Evolutionary conservation across 164 flowering plant species (phyloP).

Genomic region (Paratinospora sagittata): DNA sequence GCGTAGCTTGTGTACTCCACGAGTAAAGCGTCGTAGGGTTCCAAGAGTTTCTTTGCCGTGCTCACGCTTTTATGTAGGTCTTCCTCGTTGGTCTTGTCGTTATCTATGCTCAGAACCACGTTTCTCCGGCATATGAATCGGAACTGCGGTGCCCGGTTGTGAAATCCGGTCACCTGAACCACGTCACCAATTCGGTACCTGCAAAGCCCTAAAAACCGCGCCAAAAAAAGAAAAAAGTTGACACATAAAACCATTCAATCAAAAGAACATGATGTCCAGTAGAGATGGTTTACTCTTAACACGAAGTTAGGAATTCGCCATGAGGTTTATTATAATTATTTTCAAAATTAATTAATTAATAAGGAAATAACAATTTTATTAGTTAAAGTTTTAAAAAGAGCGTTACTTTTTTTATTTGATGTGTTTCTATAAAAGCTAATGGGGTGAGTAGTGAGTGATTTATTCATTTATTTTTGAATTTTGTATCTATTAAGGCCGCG

Average conservation of each 20-base stretch:
- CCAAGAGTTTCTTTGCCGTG: slow-evolving; percentile 46
- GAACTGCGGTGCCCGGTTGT: slow-evolving; percentile 76
- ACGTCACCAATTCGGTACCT: slow-evolving; percentile 78
- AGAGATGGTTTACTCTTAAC: too few species aligned
- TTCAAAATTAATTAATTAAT: too few species aligned
- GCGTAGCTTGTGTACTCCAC: slow-evolving; percentile 85
- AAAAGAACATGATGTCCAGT: too few species aligned
- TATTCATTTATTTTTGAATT: too few species aligned
- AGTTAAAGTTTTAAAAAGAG: too few species aligned
- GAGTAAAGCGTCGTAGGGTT: slow-evolving; percentile 49
- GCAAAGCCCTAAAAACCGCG: slow-evolving; percentile 39
- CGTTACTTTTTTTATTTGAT: too few species aligned
- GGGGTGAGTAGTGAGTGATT: too few species aligned
- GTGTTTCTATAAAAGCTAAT: too few species aligned
- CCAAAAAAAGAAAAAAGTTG: not conserved
- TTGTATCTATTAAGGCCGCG: too few species aligned
- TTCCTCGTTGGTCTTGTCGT: slow-evolving; percentile 78
- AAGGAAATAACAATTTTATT: too few species aligned
- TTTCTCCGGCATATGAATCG: slow-evolving; percentile 72
- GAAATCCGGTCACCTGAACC: slow-evolving; percentile 72
- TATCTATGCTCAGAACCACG: slow-evolving; percentile 72
- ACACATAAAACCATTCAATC: not conserved
- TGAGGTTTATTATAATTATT: too few species aligned
- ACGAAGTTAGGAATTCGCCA: too few species aligned
- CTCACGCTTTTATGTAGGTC: slow-evolving; percentile 70